Evolutionary conservation across 1,139 yeast species (phyloP).

Genomic region (Zygoascus sp.): DNA sequence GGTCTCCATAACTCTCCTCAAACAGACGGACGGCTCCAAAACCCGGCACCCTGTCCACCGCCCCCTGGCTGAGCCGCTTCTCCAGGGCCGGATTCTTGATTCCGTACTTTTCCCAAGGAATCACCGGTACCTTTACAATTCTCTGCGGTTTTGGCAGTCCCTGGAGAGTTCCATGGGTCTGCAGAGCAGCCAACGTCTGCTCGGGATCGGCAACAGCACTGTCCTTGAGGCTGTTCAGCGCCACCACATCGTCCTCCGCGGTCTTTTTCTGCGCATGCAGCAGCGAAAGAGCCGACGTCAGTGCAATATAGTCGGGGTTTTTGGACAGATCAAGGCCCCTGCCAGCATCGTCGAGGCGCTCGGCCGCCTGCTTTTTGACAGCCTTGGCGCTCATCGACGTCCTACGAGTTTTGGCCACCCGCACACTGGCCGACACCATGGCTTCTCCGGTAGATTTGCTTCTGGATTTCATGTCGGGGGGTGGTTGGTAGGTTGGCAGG

Average conservation of each 20-base stretch:
- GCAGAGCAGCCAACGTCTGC: slow-evolving; percentile 22
- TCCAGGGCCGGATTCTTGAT: slow-evolving; percentile 15
- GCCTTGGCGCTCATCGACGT: slow-evolving; percentile 5
- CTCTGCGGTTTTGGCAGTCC: slow-evolving; percentile 27
- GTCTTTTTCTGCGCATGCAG: slow-evolving; percentile 26
- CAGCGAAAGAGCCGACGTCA: slow-evolving; percentile 29
- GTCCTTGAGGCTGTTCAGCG: slow-evolving; percentile 24
- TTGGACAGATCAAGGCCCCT: slow-evolving; percentile 14
- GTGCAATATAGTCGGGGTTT: slow-evolving; percentile 34
- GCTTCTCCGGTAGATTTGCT: slow-evolving; percentile 84
- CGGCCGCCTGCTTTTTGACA: background rate
- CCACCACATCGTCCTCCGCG: slow-evolving; percentile 27
- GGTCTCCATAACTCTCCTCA: slow-evolving; percentile 16
- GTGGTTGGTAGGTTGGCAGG: background rate
- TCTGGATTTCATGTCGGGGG: slow-evolving; percentile 57
- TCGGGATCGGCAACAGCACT: slow-evolving; percentile 30
- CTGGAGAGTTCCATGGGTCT: slow-evolving; percentile 19
- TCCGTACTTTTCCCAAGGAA: slow-evolving; percentile 29
- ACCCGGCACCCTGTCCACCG: slow-evolving; percentile 12
- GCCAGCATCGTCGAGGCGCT: background rate
- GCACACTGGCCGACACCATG: slow-evolving; percentile 1
- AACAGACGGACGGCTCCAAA: slow-evolving; percentile 17
- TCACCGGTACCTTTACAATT: slow-evolving; percentile 26
- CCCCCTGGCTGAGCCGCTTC: slow-evolving; percentile 12
- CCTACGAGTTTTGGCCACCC: slow-evolving; percentile 6